These are phyloP conservation scores for Multifurca ochricompacta DNA, from an alignment of 768 basidiomycete genomes.

Conservation along the genomic window DNA sequence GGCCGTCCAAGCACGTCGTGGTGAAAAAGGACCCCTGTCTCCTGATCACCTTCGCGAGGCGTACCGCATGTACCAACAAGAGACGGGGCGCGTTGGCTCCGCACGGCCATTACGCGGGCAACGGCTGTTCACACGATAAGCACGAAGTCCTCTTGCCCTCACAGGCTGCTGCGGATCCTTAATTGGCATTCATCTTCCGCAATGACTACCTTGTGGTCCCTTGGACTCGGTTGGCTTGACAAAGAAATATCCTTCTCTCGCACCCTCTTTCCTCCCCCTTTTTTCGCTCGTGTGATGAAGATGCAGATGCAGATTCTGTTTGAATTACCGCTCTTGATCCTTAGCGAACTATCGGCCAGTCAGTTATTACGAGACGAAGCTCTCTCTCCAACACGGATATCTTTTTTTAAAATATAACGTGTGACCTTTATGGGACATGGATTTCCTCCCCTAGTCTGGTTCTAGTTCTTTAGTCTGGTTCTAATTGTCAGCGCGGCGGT, in stretches of 20 bases:
- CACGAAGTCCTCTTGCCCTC: not conserved
- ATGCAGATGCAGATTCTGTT: no score
- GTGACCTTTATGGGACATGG: no score
- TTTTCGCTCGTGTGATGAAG: no score
- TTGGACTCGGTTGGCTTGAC: not conserved
- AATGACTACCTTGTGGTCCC: not conserved
- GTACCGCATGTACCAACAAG: constrained; percentile 72
- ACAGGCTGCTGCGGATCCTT: not conserved
- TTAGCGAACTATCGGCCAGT: no score
- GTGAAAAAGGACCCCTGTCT: constrained; percentile 71
- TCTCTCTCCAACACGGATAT: no score
- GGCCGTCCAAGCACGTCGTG: constrained; percentile 59
- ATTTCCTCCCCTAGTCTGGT: no score
- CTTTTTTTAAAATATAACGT: no score
- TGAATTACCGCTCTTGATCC: no score
- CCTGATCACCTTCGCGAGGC: constrained; percentile 90
- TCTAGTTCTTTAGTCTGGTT: no score
- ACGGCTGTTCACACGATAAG: constrained; percentile 46
- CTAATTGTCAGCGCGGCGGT: no score
- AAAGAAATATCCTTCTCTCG: not conserved
- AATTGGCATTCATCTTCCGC: not conserved
- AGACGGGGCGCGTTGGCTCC: constrained; percentile 74
- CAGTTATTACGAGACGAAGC: no score
- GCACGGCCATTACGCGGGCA: constrained; percentile 63
- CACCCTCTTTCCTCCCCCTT: not conserved